Evolutionary conservation across 768 basidiomycete genomes (phyloP).

Genomic region (Amanita pseudoporphyria): DNA sequence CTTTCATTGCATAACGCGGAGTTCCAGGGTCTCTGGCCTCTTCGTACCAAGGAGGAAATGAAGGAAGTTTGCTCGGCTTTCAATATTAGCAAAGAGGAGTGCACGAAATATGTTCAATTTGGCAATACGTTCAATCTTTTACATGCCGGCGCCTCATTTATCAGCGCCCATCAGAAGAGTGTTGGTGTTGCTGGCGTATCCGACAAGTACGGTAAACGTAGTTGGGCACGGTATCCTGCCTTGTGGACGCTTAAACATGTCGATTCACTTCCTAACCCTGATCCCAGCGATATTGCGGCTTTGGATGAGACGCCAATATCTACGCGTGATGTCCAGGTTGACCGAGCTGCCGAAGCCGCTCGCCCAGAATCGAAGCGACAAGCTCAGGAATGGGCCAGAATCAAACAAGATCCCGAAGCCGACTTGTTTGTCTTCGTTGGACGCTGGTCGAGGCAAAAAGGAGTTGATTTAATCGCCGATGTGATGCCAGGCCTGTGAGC

Average conservation of each 20-base stretch:
- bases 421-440: slow-evolving; percentile 95
- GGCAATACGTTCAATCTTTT: slow-evolving; percentile 96
- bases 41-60: slow-evolving; percentile 96
- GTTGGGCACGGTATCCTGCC: slow-evolving; percentile 94
- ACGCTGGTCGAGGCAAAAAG: slow-evolving; percentile 97
- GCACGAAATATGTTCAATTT: slow-evolving; percentile 96
- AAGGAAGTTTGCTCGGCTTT: slow-evolving; percentile 97
- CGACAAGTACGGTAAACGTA: slow-evolving; percentile 95
- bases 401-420: slow-evolving; percentile 83
- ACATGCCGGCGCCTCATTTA: slow-evolving; percentile 88
- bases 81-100: slow-evolving; percentile 93
- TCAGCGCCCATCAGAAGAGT: slow-evolving; percentile 88
- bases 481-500: slow-evolving; percentile 84
- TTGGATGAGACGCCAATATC: slow-evolving; percentile 71
- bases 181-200: slow-evolving; percentile 94
- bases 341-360: slow-evolving; percentile 76
- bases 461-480: slow-evolving; percentile 95
- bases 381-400: slow-evolving; percentile 92
- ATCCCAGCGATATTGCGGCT: slow-evolving; percentile 91
- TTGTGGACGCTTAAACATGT: slow-evolving; percentile 95
- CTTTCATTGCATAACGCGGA: slow-evolving; percentile 94
- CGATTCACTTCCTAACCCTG: slow-evolving; percentile 91
- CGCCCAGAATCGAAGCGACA: slow-evolving; percentile 87
- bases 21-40: slow-evolving; percentile 95
- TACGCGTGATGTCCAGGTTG: slow-evolving; percentile 66